Percentiles rank a stretch among this genome's conserved stretches.
phyloP scores from a whole-genome alignment of 495 filamentous ascomycete genomes.

The Trichocladium antarcticum region DNA sequence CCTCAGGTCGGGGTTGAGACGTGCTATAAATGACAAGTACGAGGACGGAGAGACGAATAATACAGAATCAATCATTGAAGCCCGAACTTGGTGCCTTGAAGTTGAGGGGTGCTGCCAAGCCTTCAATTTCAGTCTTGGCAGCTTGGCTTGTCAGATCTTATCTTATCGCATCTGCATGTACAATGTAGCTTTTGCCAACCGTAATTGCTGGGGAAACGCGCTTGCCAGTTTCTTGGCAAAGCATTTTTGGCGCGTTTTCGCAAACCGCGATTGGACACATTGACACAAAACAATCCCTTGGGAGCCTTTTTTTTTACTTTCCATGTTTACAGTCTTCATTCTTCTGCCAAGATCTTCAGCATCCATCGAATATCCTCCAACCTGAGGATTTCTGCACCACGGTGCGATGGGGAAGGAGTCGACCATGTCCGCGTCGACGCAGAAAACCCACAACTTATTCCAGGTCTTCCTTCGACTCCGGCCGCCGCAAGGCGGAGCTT shows the following conservation, averaged over 20 bases:
- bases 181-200: neutral
- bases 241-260: constrained; percentile 1
- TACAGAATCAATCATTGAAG: neutral
- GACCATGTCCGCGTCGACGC: constrained; percentile 17
- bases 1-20: too few relatives aligned
- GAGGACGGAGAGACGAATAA: neutral
- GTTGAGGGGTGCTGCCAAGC: neutral
- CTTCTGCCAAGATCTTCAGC: too few relatives aligned
- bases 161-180: constrained; percentile 12
- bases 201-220: constrained; percentile 9
- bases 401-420: constrained; percentile 15
- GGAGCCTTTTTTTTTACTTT: neutral
- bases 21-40: too few relatives aligned
- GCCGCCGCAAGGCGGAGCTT: constrained; percentile 46
- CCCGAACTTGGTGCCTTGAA: neutral
- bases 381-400: neutral
- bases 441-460: constrained; percentile 51
- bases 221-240: neutral
- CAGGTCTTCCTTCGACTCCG: constrained; percentile 87
- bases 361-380: neutral
- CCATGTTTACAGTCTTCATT: too few relatives aligned
- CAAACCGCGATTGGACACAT: too few relatives aligned
- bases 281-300: too few relatives aligned
- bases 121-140: neutral
- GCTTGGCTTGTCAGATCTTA: constrained; percentile 7